Percentiles rank a stretch among this genome's conserved stretches.
These are phyloP conservation scores for Arctium minus DNA, from an alignment of 129 eudicot genomes.

Conservation along the genomic window DNA sequence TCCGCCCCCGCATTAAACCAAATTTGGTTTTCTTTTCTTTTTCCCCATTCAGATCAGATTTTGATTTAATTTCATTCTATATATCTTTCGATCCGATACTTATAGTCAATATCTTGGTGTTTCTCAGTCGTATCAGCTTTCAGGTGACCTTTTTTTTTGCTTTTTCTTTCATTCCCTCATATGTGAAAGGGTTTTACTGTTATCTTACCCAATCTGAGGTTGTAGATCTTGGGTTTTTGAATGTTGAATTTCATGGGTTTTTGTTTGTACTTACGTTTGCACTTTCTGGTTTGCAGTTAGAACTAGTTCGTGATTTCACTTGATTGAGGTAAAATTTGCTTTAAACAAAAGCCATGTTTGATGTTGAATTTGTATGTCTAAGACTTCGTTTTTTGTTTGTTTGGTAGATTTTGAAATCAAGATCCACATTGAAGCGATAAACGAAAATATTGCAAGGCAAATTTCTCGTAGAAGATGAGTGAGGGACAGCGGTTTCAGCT, in stretches of 20 bases:
- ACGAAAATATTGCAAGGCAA: neutral
- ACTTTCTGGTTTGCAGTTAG: neutral
- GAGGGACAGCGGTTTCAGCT: constrained; percentile 49
- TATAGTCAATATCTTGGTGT: neutral
- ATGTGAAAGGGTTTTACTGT: neutral
- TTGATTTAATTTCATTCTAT: neutral
- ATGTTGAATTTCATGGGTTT: neutral
- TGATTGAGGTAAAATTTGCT: neutral
- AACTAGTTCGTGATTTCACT: neutral
- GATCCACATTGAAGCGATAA: neutral
- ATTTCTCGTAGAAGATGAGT: constrained; percentile 28
- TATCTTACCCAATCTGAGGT: neutral
- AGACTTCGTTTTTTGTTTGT: neutral
- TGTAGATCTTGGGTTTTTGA: neutral
- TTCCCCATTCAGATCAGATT: neutral
- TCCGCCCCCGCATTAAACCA: neutral
- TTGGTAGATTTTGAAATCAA: neutral
- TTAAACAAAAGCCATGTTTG: neutral
- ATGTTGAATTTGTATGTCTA: neutral
- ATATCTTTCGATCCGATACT: neutral
- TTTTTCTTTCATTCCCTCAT: neutral
- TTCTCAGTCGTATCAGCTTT: neutral
- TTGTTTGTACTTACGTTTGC: neutral
- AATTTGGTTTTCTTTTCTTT: neutral
- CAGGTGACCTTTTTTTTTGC: neutral